These are phyloP conservation scores for Nissolia schottii DNA, from an alignment of 306 rosid species.

Conservation along the genomic window DNA sequence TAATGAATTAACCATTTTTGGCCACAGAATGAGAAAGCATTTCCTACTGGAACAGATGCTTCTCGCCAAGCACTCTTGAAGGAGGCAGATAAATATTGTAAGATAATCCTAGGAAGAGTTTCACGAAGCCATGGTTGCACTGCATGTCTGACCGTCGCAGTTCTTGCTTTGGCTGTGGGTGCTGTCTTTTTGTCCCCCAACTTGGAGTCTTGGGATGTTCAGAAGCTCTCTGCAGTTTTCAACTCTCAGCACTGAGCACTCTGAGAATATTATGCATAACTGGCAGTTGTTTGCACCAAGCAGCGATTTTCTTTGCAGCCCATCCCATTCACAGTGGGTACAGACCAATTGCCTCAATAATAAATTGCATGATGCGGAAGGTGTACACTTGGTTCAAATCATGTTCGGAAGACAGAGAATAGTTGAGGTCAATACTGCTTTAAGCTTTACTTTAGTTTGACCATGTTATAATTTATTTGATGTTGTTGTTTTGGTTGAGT, in stretches of 20 bases:
- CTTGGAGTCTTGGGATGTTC: constrained; percentile 51
- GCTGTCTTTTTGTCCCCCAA: constrained; percentile 55
- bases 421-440: constrained; percentile 42
- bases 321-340: constrained; percentile 18
- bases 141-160: constrained; percentile 48
- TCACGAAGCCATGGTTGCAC: constrained; percentile 62
- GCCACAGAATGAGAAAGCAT: constrained; percentile 65
- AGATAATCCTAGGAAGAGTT: constrained; percentile 50
- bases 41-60: constrained; percentile 47
- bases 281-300: constrained; percentile 31
- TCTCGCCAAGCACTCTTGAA: constrained; percentile 42
- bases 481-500: constrained; percentile 24
- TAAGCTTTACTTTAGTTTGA: constrained; percentile 41
- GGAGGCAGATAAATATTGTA: constrained; percentile 75
- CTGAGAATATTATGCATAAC: constrained; percentile 30
- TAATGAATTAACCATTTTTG: constrained; percentile 26
- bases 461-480: constrained; percentile 37
- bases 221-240: constrained; percentile 50
- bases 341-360: constrained; percentile 34
- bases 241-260: constrained; percentile 41
- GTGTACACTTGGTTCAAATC: constrained; percentile 42
- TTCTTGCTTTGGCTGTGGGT: constrained; percentile 58
- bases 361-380: constrained; percentile 38
- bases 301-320: constrained; percentile 24
- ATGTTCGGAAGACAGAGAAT: constrained; percentile 31